These are phyloP conservation scores for Anisodus tanguticus DNA, from an alignment of 257 asterid species.

Conservation along the genomic window DNA sequence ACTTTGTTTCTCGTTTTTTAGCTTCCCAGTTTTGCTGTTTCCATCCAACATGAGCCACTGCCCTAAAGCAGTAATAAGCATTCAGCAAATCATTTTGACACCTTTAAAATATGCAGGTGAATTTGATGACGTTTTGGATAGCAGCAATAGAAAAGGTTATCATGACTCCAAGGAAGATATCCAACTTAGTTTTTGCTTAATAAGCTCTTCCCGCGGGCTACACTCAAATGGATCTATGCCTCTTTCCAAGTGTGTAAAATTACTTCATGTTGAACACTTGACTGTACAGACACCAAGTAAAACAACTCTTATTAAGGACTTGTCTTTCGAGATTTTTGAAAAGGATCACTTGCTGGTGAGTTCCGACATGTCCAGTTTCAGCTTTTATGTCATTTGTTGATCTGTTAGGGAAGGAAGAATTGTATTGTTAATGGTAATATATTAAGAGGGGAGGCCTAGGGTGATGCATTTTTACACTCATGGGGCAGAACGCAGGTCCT, in stretches of 20 bases:
- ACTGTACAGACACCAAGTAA: constrained; percentile 77
- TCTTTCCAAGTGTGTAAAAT: constrained; percentile 42
- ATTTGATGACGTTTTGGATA: constrained; percentile 78
- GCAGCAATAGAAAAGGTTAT: constrained; percentile 40
- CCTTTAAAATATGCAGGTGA: constrained; percentile 64
- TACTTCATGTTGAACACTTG: constrained; percentile 63
- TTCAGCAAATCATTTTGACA: constrained; percentile 25
- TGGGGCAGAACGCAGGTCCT: neutral
- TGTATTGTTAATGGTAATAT: neutral
- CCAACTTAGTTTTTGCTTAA: constrained; percentile 46
- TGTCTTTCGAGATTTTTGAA: constrained; percentile 72
- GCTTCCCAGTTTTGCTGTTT: constrained; percentile 1
- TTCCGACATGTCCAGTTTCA: constrained; percentile 30
- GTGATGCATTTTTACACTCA: neutral
- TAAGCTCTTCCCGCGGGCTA: constrained; percentile 34
- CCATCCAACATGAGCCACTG: constrained; percentile 11
- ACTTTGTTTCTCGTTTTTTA: neutral
- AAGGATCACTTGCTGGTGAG: constrained; percentile 79
- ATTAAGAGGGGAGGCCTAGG: constrained; percentile 15
- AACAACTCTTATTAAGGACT: constrained; percentile 68
- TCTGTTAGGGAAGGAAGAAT: constrained; percentile 22
- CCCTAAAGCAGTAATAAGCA: constrained; percentile 5
- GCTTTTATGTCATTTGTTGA: constrained; percentile 33
- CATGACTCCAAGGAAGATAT: constrained; percentile 56
- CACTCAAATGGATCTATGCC: constrained; percentile 60